Conservation (phyloP, 768 basidiomycete species). For the Tylopilus felleus region DNA sequence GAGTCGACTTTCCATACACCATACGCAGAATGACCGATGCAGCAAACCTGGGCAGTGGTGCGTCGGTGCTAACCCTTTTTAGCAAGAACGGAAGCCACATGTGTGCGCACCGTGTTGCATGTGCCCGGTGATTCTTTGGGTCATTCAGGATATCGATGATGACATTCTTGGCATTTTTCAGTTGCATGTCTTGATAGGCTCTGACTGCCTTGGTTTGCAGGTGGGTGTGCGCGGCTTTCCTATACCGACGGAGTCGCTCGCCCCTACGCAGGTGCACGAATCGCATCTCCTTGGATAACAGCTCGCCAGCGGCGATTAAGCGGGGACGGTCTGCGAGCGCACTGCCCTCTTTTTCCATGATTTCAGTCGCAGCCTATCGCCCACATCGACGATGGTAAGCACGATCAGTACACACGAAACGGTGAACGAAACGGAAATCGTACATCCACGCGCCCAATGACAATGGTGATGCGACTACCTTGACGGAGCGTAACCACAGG, state of each 20-base stretch:
- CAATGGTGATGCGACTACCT: conserved; percentile 31
- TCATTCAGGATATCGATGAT: neutral
- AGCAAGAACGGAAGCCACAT: too few relatives aligned
- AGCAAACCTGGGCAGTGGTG: neutral
- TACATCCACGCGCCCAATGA: conserved; percentile 25
- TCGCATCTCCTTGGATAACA: neutral
- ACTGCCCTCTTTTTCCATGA: neutral
- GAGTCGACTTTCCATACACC: neutral
- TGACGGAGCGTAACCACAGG: conserved; percentile 53
- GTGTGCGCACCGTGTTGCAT: neutral
- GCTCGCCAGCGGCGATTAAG: neutral
- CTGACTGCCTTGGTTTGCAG: neutral
- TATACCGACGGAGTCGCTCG: neutral
- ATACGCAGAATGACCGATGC: neutral
- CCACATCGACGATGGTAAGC: too few relatives aligned
- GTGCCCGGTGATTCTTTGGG: too few relatives aligned
- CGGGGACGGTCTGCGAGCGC: neutral
- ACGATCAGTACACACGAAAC: too few relatives aligned
- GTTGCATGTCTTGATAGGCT: neutral
- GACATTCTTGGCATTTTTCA: neutral
- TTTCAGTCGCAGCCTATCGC: neutral
- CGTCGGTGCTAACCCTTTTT: too few relatives aligned
- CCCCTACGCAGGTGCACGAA: neutral
- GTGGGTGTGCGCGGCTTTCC: neutral
- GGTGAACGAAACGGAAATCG: too few relatives aligned